Conservation (phyloP, 306 rosid species). For the Purshia tridentata region DNA sequence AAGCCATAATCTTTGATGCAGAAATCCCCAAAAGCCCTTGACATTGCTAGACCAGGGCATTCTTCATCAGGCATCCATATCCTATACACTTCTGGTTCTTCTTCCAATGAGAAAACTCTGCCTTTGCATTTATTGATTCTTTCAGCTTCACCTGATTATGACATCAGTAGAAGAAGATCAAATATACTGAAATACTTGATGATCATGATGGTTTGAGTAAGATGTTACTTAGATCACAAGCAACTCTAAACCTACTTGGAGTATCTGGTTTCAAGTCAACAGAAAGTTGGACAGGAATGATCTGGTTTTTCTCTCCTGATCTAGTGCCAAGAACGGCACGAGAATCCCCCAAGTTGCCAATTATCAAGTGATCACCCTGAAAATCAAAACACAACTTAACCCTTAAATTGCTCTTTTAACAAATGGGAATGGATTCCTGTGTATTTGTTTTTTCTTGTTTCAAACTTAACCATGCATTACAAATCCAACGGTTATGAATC, state of each 20-base stretch:
- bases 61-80: constrained; percentile 95
- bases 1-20: constrained; percentile 92
- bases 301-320: constrained; percentile 47
- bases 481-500: no score
- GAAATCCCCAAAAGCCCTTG: constrained; percentile 93
- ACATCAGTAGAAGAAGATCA: background rate
- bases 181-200: background rate
- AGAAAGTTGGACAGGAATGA: constrained; percentile 71
- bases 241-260: constrained; percentile 50
- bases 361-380: constrained; percentile 69
- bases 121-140: constrained; percentile 69
- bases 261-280: constrained; percentile 82
- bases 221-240: background rate
- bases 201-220: background rate
- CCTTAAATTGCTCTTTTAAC: background rate
- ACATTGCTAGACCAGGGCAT: constrained; percentile 94
- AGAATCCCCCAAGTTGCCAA: constrained; percentile 90
- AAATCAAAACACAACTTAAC: background rate
- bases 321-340: constrained; percentile 88
- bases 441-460: no score
- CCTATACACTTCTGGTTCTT: constrained; percentile 77
- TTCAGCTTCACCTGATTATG: constrained; percentile 67
- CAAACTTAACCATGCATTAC: no score
- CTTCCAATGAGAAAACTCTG: constrained; percentile 64
- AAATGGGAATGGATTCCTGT: no score